Evolutionary conservation across 495 filamentous ascomycete genomes (phyloP), one percentile per base, ranked within the genome.

Genomic region (Trichoderma erinaceum): DNA sequence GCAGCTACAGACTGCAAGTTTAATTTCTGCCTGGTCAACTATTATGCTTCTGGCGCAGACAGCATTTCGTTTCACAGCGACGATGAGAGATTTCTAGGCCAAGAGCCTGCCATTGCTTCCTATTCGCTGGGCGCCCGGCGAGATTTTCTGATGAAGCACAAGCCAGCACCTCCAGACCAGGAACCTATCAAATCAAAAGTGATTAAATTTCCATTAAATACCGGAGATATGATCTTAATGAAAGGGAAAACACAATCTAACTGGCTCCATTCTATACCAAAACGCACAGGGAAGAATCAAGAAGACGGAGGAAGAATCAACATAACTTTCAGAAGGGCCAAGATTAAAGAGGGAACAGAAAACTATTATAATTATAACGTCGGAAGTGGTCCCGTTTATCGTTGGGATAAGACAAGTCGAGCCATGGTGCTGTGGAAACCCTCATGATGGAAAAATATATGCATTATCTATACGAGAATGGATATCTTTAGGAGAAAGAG

Each of bases 1-100:
- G 75, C 79, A 6, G 79, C 84, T 4, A 89, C 88, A 2, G 79
- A 79, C n/a, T 78, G 80, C 68, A 82, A 68, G 3, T 92, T 89
- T 75, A 92, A 93, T 71, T 90, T 91, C 77, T 85, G 84, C 67
- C 79, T 92, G 2, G 88, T 92, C 11, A 92, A 92, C 71, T 92
- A 92, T 79, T 92, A 92, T 75, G 84, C 87, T 41, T 81, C 79
- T 35, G 89, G 88, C 2, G 76, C 83, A 13, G 89, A 92, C 75
- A 89, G 86, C 67, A 92, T 92, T 43, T 79, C 85, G 29, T 93
- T 88, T 74, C 88, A 91, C 73, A 88, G 87, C 44, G 90, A 92
- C 70, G 89, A 92, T 71, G 90, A 92, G 76, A 81, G 83, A 12
- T 92, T 93, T 72, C 85, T 92, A 0, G 90, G 89, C 4, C 64